Conservation (phyloP, 2,329 filamentous ascomycete genomes). For the Bipolaris bicolor region DNA sequence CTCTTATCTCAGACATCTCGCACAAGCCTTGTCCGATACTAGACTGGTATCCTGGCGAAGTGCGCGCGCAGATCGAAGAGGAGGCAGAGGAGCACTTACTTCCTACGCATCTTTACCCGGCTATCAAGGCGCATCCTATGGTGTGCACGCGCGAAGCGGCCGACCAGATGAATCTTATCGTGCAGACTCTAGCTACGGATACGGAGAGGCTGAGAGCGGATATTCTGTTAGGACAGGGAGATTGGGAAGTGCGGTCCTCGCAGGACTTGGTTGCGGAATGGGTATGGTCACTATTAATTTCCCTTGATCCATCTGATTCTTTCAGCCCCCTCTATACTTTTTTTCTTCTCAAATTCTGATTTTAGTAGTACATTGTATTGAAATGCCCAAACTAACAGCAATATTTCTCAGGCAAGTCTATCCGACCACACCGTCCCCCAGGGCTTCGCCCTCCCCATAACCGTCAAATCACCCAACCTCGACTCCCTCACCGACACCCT, state of each 20-base stretch:
- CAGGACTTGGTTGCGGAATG: conserved; percentile 31
- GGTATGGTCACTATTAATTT: conserved; percentile 8
- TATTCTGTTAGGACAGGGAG: conserved; percentile 61
- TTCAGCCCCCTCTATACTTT: not conserved
- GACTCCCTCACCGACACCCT: conserved; percentile 46
- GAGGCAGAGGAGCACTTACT: conserved; percentile 68
- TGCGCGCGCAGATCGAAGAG: conserved; percentile 68
- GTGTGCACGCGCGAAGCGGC: conserved; percentile 72
- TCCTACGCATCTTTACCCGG: conserved; percentile 66
- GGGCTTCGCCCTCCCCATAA: conserved; percentile 67
- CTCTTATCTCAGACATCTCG: conserved; percentile 75
- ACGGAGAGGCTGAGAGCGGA: conserved; percentile 60
- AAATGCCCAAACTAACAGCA: not conserved
- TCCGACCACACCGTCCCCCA: conserved; percentile 62
- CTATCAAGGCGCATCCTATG: conserved; percentile 62
- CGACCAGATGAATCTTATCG: conserved; percentile 62
- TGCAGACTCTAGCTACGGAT: conserved; percentile 48
- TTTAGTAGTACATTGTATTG: too few relatives aligned
- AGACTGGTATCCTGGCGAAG: conserved; percentile 63
- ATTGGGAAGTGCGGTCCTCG: conserved; percentile 12
- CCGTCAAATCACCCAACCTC: conserved; percentile 57
- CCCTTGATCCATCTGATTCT: too few relatives aligned
- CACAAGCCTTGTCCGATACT: conserved; percentile 59
- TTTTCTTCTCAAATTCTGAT: not conserved
- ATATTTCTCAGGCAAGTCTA: conserved; percentile 34